Evolutionary conservation across 2,329 filamentous ascomycete species (phyloP).

Genomic region (Verticillium alfalfae): DNA sequence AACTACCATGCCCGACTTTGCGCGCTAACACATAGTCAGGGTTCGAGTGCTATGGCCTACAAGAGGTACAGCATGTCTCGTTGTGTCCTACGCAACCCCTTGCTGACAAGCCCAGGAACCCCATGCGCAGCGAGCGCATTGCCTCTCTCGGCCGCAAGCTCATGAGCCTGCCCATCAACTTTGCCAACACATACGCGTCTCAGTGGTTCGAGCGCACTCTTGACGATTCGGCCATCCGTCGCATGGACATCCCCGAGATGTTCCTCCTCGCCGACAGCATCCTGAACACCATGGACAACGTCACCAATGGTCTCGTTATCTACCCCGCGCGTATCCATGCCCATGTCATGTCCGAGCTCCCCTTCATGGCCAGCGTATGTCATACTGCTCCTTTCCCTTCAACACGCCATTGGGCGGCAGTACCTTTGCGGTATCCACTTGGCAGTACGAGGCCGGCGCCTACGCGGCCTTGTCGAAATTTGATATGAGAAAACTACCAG

Average conservation of each 20-base stretch:
- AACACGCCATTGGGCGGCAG: no score
- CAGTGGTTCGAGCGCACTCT: conserved; percentile 64
- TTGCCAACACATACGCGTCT: conserved; percentile 17
- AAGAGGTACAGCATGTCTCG: conserved; percentile 20
- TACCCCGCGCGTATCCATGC: conserved; percentile 69
- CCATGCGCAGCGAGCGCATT: conserved; percentile 43
- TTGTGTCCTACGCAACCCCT: not conserved
- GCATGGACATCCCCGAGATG: conserved; percentile 60
- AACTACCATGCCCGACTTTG: conserved; percentile 58
- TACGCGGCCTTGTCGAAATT: no score
- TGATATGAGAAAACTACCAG: not conserved
- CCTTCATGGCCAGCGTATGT: conserved; percentile 61
- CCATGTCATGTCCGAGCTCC: conserved; percentile 69
- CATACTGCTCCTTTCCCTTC: not conserved
- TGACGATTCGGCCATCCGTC: conserved; percentile 68
- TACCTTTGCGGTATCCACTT: no score
- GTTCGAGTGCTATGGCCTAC: conserved; percentile 25
- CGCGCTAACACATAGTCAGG: conserved; percentile 12
- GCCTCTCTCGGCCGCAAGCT: conserved; percentile 17
- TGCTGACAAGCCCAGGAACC: not conserved
- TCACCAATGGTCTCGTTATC: conserved; percentile 65
- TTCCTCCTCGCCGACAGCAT: conserved; percentile 65
- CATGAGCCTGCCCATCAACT: conserved; percentile 22
- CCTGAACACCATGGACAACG: conserved; percentile 61
- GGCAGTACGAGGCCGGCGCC: no score